These are phyloP conservation scores for Claviceps digitariae DNA, from an alignment of 2,329 filamentous ascomycete species.

Conservation along the genomic window DNA sequence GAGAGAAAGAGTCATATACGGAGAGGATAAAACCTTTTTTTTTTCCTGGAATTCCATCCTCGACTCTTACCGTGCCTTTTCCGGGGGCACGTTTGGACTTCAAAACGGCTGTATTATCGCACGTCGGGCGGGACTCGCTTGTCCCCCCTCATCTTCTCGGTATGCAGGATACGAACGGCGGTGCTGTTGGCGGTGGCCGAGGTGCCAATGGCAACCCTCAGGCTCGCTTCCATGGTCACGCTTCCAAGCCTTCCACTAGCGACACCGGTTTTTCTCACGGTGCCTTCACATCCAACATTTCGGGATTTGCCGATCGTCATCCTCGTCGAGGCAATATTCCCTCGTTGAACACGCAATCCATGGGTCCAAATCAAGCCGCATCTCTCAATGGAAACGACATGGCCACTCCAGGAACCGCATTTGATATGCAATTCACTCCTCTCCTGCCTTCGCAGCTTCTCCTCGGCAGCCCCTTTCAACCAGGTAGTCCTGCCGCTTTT, in stretches of 20 bases:
- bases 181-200: slow-evolving; percentile 38
- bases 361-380: slow-evolving; percentile 28
- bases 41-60: neutral
- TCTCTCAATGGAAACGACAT: slow-evolving; percentile 54
- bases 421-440: slow-evolving; percentile 98
- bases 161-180: slow-evolving; percentile 78
- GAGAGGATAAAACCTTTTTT: neutral
- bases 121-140: slow-evolving; percentile 67
- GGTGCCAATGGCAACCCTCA: slow-evolving; percentile 30
- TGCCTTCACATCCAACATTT: slow-evolving; percentile 76
- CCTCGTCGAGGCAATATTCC: slow-evolving; percentile 76
- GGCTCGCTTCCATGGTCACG: slow-evolving; percentile 54
- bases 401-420: slow-evolving; percentile 74
- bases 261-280: slow-evolving; percentile 88
- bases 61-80: slow-evolving; percentile 30
- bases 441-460: slow-evolving; percentile 88
- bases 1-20: neutral
- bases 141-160: slow-evolving; percentile 76
- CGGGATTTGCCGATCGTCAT: slow-evolving; percentile 77
- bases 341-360: slow-evolving; percentile 75
- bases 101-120: slow-evolving; percentile 75
- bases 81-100: slow-evolving; percentile 41
- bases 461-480: slow-evolving; percentile 92
- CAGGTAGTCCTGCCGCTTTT: slow-evolving; percentile 81
- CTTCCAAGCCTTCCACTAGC: slow-evolving; percentile 69